Conservation (phyloP, 129 eudicot species). For the Chrysanthemum makinoi region DNA sequence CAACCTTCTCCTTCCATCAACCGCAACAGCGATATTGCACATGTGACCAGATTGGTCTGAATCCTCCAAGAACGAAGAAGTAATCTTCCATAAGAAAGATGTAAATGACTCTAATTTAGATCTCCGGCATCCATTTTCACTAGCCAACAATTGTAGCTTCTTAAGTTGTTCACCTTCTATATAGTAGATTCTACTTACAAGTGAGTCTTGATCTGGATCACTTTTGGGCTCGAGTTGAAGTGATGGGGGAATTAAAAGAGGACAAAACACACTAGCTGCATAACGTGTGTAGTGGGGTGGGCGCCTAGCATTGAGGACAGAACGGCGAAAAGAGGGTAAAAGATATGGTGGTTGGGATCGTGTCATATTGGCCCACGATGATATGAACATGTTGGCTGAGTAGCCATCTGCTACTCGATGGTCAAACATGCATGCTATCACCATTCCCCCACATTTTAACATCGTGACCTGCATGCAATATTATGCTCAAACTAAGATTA, state of each 20-base stretch:
- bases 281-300: constrained; percentile 29
- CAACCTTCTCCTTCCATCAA: constrained; percentile 55
- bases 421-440: constrained; percentile 48
- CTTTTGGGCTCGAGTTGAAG: not conserved
- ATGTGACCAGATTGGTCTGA: not conserved
- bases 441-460: constrained; percentile 53
- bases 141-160: constrained; percentile 41
- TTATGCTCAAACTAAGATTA: not conserved
- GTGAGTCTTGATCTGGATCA: constrained; percentile 19
- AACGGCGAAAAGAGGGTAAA: constrained; percentile 55
- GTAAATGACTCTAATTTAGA: constrained; percentile 48
- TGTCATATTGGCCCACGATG: constrained; percentile 53
- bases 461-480: constrained; percentile 39
- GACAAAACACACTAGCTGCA: constrained; percentile 11
- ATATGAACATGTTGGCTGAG: constrained; percentile 65
- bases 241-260: constrained; percentile 13
- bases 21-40: constrained; percentile 49
- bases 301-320: constrained; percentile 47
- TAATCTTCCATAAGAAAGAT: constrained; percentile 29
- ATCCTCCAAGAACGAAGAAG: constrained; percentile 11
- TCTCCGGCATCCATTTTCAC: constrained; percentile 25
- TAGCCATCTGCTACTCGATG: constrained; percentile 65
- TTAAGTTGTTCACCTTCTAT: constrained; percentile 30
- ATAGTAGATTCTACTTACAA: constrained; percentile 39
- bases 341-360: constrained; percentile 30